Evolutionary conservation across 805 yeast species (phyloP), one percentile per base, ranked within the genome.

Genomic region (Komagataella mondaviorum): DNA sequence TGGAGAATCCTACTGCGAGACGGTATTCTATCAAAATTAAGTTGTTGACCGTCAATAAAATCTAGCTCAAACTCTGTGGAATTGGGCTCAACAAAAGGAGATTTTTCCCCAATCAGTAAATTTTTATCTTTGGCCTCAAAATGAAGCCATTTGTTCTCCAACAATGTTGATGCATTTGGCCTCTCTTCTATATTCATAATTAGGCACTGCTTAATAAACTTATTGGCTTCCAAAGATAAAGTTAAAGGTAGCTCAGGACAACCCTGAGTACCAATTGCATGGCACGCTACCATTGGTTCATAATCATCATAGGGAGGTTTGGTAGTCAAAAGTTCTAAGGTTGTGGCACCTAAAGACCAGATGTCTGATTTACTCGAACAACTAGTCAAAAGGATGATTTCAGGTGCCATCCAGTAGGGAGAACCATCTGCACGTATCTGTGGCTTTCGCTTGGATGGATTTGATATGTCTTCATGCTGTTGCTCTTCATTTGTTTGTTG

Each of bases 371-470:
- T 85, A 0, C 91, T 80, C 7, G 95, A 83, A 1, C 91, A 85
- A 2, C 95, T 95, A 59, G 84, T 86, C 58, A 88, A 81, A 46
- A 83, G 72, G 3, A 93, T 85, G 2, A 95, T 81, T 62, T 93
- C 99, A 0, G 99, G 99, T 0, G 99, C 97, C 96, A 93, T 90
- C 98, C 98, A 93, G 62, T 91, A 86, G 0, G 97, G 95, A 0
- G 98, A 88, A 1, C 99, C 99, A 14, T 75, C 78, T 6, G 78
- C 80, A 24, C 53, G 54, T 23, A 51, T 51, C 14, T 30, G 39
- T 10, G 39, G 39, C 14, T 30, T 30, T 12, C 39, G 39, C 14
- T 30, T 30, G 2, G 39, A 30, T 14, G 10, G 39, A 30, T 30
- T 30, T 4, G 39, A 8, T 10, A 2, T 3, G 14, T 61, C 55